phyloP scores from a whole-genome alignment of 176 grass and related monocot genomes.

The Aegilops umbellulata region DNA sequence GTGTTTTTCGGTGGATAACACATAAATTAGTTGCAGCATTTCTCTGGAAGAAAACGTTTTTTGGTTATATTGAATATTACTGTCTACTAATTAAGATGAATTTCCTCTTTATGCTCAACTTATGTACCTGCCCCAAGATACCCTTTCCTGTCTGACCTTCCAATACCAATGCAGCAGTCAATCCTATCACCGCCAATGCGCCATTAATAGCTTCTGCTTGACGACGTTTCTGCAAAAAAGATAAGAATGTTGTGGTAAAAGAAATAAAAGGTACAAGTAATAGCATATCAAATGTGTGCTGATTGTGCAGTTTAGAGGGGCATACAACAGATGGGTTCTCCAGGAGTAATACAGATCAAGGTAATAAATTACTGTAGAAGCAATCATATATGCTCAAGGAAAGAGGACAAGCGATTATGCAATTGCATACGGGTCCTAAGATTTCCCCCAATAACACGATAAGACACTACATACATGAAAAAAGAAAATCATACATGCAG shows the following conservation, averaged over 20 bases:
- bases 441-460: neutral
- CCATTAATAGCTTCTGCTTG: slow-evolving; percentile 91
- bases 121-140: slow-evolving; percentile 80
- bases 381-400: slow-evolving; percentile 22
- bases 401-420: neutral
- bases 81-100: neutral
- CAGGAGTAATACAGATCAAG: neutral
- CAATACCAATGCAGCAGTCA: slow-evolving; percentile 68
- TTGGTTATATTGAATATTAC: neutral
- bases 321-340: neutral
- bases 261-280: neutral
- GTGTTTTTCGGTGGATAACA: neutral
- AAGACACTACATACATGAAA: neutral
- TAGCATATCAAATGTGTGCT: slow-evolving; percentile 15
- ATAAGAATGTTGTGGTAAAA: slow-evolving; percentile 4
- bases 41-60: neutral
- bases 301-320: neutral
- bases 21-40: neutral
- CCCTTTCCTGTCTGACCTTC: slow-evolving; percentile 95
- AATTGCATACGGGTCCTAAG: neutral
- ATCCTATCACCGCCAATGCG: slow-evolving; percentile 80
- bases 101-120: slow-evolving; percentile 8
- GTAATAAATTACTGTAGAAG: slow-evolving; percentile 9
- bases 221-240: slow-evolving; percentile 56
- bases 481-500: neutral